Evolutionary conservation across 306 rosid genomes (phyloP).

Genomic region (Vicia faba): DNA sequence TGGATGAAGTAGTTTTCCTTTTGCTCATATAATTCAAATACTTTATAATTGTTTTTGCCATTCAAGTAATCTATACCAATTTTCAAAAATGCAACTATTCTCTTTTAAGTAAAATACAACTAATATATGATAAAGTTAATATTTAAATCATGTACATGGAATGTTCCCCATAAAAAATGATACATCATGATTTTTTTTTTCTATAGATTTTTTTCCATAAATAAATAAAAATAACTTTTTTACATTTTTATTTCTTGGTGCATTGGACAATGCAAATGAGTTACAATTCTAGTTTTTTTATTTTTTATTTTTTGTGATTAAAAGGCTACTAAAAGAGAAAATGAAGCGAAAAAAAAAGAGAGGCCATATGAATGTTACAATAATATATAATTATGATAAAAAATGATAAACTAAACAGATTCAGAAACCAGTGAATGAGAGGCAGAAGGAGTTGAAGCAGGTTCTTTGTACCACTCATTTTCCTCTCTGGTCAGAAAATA

Average conservation of each 20-base stretch:
- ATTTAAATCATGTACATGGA: too few relatives aligned
- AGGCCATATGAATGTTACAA: conserved; percentile 9
- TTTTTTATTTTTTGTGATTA: neutral
- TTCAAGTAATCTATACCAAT: too few relatives aligned
- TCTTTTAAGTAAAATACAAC: too few relatives aligned
- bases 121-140: too few relatives aligned
- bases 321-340: neutral
- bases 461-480: conserved; percentile 84
- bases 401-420: conserved; percentile 33
- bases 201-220: neutral
- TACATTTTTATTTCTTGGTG: neutral
- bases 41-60: too few relatives aligned
- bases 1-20: too few relatives aligned
- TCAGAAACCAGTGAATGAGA: conserved; percentile 40
- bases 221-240: neutral
- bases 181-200: neutral
- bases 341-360: neutral
- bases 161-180: neutral
- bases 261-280: neutral
- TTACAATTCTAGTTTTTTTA: neutral
- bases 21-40: too few relatives aligned
- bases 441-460: conserved; percentile 58
- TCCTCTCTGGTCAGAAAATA: conserved; percentile 75
- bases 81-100: too few relatives aligned
- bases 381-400: conserved; percentile 18